Evolutionary conservation across 164 flowering plant species (phyloP), one percentile per base, ranked within the genome.

Genomic region (Paratinospora sagittata): DNA sequence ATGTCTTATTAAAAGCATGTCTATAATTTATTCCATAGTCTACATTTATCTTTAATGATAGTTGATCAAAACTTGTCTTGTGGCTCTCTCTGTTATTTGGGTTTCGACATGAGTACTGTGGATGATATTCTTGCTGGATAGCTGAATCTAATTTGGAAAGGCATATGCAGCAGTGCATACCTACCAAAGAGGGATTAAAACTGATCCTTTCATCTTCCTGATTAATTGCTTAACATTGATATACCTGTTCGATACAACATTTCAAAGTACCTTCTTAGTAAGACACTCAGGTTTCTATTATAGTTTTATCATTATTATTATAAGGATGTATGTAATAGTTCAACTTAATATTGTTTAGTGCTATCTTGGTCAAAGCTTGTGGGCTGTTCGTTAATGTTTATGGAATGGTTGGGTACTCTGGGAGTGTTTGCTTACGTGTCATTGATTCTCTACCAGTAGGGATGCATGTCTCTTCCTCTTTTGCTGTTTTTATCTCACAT

Each of bases 401-500:
- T 55, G 47, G 47, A 21, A 55, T 55, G 61, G 24, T 23, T 55
- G 61, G 61, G 19, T 55, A 19, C 61, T 55, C 61, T 19, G 9
- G 23, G n/a, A n/a, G 4, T 55, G 61, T 55, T 55, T 55, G 61
- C 21, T 55, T 21, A n/a, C 61, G 3, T 55, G 24, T 55, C 21
- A 9, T 55, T 55, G 61, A 55, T 55, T 19, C 24, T 55, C 21
- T 19, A 7, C 24, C 2, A 7, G 24, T 8, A 30, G 24, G 61
- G 24, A 55, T 49, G 68, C 52, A 49, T 14, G 33, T 52, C 34
- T 27, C 62, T 33, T 21, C 7, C 36, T 43, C 11, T 66, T 26
- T 21, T 24, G n/a, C 49, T n/a, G n/a, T n/a, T 34, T 36, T 30
- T 63, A 57, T 70, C 55, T 39, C 17, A n/a, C 70, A 10, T 74